Evolutionary conservation across 192 early-diverging fungal genomes (phyloP).

Genomic region (Chytriomyces confervae): DNA sequence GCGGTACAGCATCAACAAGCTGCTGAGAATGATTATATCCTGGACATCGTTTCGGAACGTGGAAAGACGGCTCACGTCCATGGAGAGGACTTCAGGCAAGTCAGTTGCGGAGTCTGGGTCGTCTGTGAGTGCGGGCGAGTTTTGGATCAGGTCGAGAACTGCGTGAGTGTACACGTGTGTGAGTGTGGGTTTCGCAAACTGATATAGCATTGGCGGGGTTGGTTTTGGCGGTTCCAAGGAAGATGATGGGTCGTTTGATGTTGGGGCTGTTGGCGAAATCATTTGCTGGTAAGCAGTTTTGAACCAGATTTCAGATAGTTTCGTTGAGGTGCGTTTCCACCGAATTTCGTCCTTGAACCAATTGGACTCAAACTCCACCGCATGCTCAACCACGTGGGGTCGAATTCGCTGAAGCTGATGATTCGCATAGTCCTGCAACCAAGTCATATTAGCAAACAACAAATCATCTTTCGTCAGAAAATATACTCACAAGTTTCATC

Average conservation of each 20-base stretch:
- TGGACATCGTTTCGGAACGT: slow-evolving; percentile 62
- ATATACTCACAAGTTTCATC: slow-evolving; percentile 63
- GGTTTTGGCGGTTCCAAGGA: neutral
- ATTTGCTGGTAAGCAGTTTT: slow-evolving; percentile 41
- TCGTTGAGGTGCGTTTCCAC: slow-evolving; percentile 12
- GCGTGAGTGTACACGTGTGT: slow-evolving; percentile 39
- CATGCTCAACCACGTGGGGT: slow-evolving; percentile 68
- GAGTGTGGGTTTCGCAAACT: slow-evolving; percentile 17
- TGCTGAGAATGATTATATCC: slow-evolving; percentile 57
- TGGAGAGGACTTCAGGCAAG: slow-evolving; percentile 54
- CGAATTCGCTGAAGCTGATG: slow-evolving; percentile 69
- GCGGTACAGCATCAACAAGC: slow-evolving; percentile 51
- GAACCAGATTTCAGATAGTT: slow-evolving; percentile 16
- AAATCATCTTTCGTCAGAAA: neutral
- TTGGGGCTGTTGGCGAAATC: slow-evolving; percentile 31
- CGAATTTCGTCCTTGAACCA: slow-evolving; percentile 61
- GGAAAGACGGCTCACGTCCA: slow-evolving; percentile 53
- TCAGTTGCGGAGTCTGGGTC: slow-evolving; percentile 16
- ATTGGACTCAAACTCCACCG: slow-evolving; percentile 72
- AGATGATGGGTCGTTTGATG: neutral
- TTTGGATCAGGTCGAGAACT: slow-evolving; percentile 37
- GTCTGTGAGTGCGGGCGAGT: slow-evolving; percentile 31
- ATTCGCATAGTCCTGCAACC: slow-evolving; percentile 68
- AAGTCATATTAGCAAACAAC: neutral
- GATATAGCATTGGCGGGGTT: neutral